Base-by-base conservation (phyloP, 768 basidiomycete species). In the Lactifluus pinguis region DNA sequence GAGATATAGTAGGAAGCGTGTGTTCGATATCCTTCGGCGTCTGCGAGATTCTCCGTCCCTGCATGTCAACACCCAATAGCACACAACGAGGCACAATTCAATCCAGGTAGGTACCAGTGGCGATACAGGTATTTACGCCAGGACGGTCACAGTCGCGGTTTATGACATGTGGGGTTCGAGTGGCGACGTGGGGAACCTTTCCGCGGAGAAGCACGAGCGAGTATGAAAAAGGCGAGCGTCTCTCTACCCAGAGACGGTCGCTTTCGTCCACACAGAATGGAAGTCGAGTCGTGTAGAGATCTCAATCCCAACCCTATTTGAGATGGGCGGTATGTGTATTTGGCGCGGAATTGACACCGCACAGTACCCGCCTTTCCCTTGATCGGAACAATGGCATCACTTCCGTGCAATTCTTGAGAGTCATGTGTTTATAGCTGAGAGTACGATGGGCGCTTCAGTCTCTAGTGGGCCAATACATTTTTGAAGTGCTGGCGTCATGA, bases 11-110 rank as follows among this genome's bases (percentile, higher is more conserved):
- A 76, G 70, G 44, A 72, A 76, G 53, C 82, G 82, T 53, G 73
- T 88, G 57, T 68, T 75, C 64, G 72, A 73, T 56, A 79, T 86
- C 63, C 74, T 88, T 61, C 69, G 68, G 60, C 81, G 79, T 53
- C 67, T 87, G 55, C 77, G 74, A 55, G 74, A 76, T 64, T 77
- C 82, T 32, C 65, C 69, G 30, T 50, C 38, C 25, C 19, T 53
- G 55, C 49, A 45, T 42, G 39, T 42, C 49, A 53, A 32, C 41
- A 10, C 49, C 60, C n/a, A 25, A 48, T 14, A 17, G 42, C 6
- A 50, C 47, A 51, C 50, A 54, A 51, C 50, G 50, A 48, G 48
- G 49, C 56, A 59, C 62, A 53, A 49, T 29, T 51, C 54, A 49
- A 38, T 56, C 49, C 49, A 55, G 21, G 49, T 36, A 19, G 29